Base-by-base conservation (phyloP, 139 green algal genomes). In the Pseudopediastrum boryanum region DNA sequence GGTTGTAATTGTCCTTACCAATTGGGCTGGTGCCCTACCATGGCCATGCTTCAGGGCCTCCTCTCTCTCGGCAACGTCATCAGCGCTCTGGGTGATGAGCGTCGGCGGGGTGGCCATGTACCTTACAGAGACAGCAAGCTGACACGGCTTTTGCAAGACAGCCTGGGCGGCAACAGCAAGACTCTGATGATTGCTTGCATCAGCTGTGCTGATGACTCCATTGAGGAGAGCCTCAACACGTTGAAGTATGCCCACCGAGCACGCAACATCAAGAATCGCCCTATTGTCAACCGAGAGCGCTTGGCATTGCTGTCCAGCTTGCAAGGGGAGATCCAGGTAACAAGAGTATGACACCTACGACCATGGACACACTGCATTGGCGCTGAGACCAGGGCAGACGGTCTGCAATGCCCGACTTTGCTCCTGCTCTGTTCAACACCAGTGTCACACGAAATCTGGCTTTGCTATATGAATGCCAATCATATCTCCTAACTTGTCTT, bases 121-220 rank as follows among this genome's bases (percentile, higher is more conserved):
- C 92, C 89, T 27, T 96, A 93, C 82, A 84, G 90, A 58, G 88
- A 94, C 75, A 90, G 81, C 71, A 94, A 96, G 83, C 88, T 94
- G 19, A 96, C 90, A 6, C 85, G 90, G 5, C 84, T 94, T 33
- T 76, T 96, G 63, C 88, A 93, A 79, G 88, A 92, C 73, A 89
- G 86, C 16, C 82, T 95, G 27, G 89, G 89, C 35, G 89, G 91
- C 44, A 95, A 95, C 86, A 89, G 85, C 41, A 94, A 94, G 81
- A 94, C 92, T 2, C 74, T 92, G 33, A 97, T 97, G 91, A 80
- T 95, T 27, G 92, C 92, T 58, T 93, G 92, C 78, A 84, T 93
- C 64, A 89, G 90, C 58, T 89, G 89, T 6, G 90, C 91, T 23
- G 88, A 92, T 77, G 87, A 79, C 68, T 93, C 93, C 69, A 89